A percentile compares a stretch with the other conserved stretches of the same genome.
These are phyloP conservation scores for Cystobasidium tubakii DNA, from an alignment of 768 basidiomycete genomes.

Conservation along the genomic window DNA sequence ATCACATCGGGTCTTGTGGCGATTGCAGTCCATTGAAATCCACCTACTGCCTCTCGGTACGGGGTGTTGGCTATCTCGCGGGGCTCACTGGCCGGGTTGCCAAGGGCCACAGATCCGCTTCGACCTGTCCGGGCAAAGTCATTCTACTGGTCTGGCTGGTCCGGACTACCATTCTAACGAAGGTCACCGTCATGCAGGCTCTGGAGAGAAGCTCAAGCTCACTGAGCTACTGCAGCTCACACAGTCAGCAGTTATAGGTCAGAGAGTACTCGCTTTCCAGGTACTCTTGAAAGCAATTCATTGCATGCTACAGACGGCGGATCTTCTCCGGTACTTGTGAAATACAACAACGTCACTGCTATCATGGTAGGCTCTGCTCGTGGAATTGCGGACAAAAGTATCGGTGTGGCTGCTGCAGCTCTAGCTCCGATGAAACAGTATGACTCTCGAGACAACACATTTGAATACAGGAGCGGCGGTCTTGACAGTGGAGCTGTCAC, in stretches of 20 bases:
- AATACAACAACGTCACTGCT: slow-evolving; percentile 13
- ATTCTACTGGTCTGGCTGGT: background rate
- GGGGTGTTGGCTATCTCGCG: no score
- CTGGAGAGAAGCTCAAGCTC: background rate
- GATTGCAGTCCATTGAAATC: no score
- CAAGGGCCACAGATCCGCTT: slow-evolving; percentile 9
- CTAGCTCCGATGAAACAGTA: slow-evolving; percentile 3
- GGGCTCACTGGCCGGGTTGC: no score
- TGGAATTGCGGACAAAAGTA: slow-evolving; percentile 8
- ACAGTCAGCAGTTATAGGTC: slow-evolving; percentile 18
- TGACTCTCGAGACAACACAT: background rate
- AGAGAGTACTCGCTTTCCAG: slow-evolving; percentile 18
- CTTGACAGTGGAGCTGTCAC: background rate
- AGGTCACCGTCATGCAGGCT: slow-evolving; percentile 22
- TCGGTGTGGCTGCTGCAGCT: slow-evolving; percentile 10
- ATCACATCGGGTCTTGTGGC: no score
- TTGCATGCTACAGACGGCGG: background rate
- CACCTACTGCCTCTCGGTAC: no score
- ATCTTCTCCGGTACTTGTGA: background rate
- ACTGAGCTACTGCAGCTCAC: slow-evolving; percentile 14
- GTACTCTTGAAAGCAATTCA: background rate
- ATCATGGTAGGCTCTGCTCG: background rate
- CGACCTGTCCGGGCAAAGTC: slow-evolving; percentile 7
- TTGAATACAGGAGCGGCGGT: slow-evolving; percentile 8
- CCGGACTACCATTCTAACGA: background rate